Evolutionary conservation across 2,329 filamentous ascomycete genomes (phyloP), one percentile per base, ranked within the genome.

Genomic region (Penicillium sp.): DNA sequence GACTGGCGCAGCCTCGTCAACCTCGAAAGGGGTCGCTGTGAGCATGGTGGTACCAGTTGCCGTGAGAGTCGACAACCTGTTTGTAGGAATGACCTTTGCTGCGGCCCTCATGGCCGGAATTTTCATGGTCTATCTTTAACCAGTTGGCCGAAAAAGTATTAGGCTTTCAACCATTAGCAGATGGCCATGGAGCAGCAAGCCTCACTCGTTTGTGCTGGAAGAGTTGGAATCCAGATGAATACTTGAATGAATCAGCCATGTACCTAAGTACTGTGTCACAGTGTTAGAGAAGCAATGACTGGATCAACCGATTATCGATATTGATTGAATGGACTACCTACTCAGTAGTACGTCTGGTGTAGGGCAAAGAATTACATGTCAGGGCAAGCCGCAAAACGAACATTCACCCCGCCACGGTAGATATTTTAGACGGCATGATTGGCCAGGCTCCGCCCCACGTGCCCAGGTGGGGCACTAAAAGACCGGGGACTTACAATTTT

Each of bases 401-500:
- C 22, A 25, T 2, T 6, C 22, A 25, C 22, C 22, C 22, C 22
- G 22, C 22, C 7, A 8, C 22, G 22, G 22, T 25, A 25, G 22
- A 25, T 25, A 22, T 25, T 25, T 25, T 25, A 25, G 22, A 6
- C 22, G 8, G 3, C 22, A 25, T 6, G 22, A 35, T 11, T 13
- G 19, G 16, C 27, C 35, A 33, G 31, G 19, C 28, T 39, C 46
- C 19, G 34, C 46, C 46, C 46, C 46, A 49, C 41, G 46, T 47
- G 44, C 34, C 34, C 14, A 7, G 30, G 34, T 41, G 45, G 45
- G 45, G 27, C 27, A 27, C 22, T 25, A 25, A 7, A 22, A 36
- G 19, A 44, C 35, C 34, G 27, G 46, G 38, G 31, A n/a, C 37
- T 35, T 41, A 43, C 46, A 36, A 42, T 49, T 49, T 41, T 49